These are phyloP conservation scores for Galerina sulciceps DNA, from an alignment of 768 basidiomycete genomes.

Conservation along the genomic window DNA sequence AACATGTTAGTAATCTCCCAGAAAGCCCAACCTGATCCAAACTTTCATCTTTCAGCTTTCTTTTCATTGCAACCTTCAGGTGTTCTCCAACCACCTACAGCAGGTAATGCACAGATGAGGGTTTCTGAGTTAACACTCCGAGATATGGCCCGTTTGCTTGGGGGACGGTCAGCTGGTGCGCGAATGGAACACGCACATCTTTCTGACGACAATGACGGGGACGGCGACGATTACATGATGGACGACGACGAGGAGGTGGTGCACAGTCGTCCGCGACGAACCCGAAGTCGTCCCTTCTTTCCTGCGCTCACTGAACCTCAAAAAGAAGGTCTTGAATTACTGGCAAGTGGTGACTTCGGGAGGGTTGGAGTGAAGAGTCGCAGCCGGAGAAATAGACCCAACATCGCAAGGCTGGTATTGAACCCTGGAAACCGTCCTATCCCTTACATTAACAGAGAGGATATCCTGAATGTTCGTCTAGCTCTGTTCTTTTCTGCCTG, in stretches of 20 bases:
- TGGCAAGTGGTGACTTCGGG: constrained; percentile 84
- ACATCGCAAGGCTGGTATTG: constrained; percentile 52
- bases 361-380: constrained; percentile 55
- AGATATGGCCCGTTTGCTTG: constrained; percentile 34
- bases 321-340: constrained; percentile 62
- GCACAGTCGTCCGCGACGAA: constrained; percentile 17
- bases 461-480: constrained; percentile 54
- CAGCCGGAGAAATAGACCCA: constrained; percentile 43
- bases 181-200: constrained; percentile 30
- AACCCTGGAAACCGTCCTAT: constrained; percentile 41
- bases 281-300: constrained; percentile 26
- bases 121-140: constrained; percentile 34
- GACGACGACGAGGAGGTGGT: constrained; percentile 43
- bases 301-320: constrained; percentile 59
- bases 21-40: neutral
- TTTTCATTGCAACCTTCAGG: constrained; percentile 35
- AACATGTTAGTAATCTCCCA: neutral
- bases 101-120: constrained; percentile 18
- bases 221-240: constrained; percentile 37
- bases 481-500: neutral
- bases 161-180: constrained; percentile 25
- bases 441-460: constrained; percentile 49
- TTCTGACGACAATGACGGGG: constrained; percentile 38
- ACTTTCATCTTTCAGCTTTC: constrained; percentile 26
- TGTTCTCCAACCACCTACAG: constrained; percentile 13